A percentile compares a stretch with the other conserved stretches of the same genome.
These are phyloP conservation scores for Fusarium nisikadoi DNA, from an alignment of 2,329 filamentous ascomycete genomes.

Conservation along the genomic window DNA sequence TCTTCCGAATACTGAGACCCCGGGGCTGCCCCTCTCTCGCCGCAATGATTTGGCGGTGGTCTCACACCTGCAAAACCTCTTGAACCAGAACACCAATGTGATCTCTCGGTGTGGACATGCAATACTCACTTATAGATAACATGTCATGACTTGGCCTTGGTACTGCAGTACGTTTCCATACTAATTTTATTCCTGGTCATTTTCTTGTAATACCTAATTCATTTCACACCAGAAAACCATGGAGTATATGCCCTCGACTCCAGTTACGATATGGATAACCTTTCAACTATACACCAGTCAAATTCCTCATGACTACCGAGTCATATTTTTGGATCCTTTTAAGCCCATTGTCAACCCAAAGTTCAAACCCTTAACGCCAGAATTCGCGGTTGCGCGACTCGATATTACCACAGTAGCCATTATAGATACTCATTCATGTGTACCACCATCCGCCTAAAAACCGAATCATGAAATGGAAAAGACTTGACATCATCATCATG, in stretches of 20 bases:
- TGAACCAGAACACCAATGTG: neutral
- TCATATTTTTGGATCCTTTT: constrained; percentile 9
- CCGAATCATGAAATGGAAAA: constrained; percentile 5
- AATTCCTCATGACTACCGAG: neutral
- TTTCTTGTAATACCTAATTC: neutral
- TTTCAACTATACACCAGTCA: neutral
- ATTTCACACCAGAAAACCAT: neutral
- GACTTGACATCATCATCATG: constrained; percentile 29
- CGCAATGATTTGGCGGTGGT: constrained; percentile 19
- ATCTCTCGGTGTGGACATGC: neutral
- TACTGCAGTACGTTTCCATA: neutral
- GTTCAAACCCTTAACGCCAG: constrained; percentile 20
- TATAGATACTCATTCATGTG: neutral
- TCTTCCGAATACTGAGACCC: neutral
- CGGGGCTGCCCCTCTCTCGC: neutral
- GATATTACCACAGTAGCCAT: constrained; percentile 20
- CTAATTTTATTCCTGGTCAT: neutral
- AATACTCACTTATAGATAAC: neutral
- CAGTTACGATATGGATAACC: neutral
- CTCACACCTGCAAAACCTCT: constrained; percentile 3
- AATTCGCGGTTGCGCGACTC: constrained; percentile 9
- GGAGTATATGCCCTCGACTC: neutral
- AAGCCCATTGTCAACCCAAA: neutral
- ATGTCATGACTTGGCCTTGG: neutral
- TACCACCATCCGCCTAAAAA: constrained; percentile 4